A percentile compares a stretch with the other conserved stretches of the same genome.
phyloP scores from a whole-genome alignment of 768 basidiomycete genomes.

The Kondoa subrosea region DNA sequence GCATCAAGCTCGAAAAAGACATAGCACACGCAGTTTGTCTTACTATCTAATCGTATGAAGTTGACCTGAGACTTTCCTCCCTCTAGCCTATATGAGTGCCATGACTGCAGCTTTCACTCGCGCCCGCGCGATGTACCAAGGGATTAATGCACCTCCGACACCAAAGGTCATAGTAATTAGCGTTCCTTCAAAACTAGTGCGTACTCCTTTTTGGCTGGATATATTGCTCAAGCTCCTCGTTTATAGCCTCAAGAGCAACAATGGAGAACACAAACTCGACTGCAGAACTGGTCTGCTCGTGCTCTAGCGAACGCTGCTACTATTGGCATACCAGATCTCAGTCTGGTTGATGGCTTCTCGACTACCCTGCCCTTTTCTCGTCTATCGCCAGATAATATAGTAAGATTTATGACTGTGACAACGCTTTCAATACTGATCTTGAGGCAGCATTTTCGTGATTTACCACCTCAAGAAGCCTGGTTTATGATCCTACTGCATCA shows the following conservation, averaged over 20 bases:
- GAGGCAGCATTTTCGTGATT: neutral
- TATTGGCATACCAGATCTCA: neutral
- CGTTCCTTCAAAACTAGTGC: neutral
- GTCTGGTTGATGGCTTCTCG: neutral
- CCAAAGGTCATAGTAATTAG: neutral
- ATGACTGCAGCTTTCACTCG: neutral
- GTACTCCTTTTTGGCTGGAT: neutral
- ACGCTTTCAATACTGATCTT: neutral
- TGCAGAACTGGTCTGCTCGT: neutral
- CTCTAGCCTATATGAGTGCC: neutral
- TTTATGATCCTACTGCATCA: conserved; percentile 1
- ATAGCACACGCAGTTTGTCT: neutral
- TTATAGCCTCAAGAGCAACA: neutral
- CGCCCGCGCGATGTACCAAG: neutral
- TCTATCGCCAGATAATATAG: neutral
- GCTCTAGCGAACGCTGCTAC: neutral
- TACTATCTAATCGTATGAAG: neutral
- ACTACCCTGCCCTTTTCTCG: neutral
- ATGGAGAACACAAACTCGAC: neutral
- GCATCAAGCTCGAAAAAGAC: neutral
- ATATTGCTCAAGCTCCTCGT: neutral
- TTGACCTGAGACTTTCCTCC: neutral
- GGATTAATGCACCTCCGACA: neutral
- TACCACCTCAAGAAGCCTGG: conserved; percentile 7
- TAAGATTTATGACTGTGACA: neutral